A percentile compares a stretch with the other conserved stretches of the same genome.
phyloP scores from a whole-genome alignment of 2,329 filamentous ascomycete genomes.

The Ophiosphaerella herpotricha region DNA sequence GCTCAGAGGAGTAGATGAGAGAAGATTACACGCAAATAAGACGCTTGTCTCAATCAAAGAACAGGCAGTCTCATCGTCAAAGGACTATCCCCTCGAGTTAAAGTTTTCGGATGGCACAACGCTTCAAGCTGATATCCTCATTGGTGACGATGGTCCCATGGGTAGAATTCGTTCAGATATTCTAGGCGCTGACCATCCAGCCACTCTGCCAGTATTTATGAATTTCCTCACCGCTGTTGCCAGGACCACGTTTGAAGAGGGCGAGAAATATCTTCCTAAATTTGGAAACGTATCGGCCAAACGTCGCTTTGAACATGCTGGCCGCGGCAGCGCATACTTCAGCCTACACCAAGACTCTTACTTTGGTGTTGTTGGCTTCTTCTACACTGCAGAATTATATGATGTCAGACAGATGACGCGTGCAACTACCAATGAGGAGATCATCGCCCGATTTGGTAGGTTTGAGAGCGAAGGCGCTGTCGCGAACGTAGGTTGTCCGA shows the following conservation, averaged over 20 bases:
- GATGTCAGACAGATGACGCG: background rate
- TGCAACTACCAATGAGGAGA: background rate
- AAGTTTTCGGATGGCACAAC: background rate
- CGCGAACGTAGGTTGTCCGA: background rate
- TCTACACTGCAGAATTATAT: constrained; percentile 1
- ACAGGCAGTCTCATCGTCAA: background rate
- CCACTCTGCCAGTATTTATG: background rate
- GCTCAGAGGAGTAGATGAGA: background rate
- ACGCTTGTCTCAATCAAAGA: background rate
- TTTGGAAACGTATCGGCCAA: background rate
- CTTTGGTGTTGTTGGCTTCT: background rate
- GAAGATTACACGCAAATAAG: background rate
- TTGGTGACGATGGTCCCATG: background rate
- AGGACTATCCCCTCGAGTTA: background rate
- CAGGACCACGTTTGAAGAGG: background rate
- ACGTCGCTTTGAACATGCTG: constrained; percentile 1
- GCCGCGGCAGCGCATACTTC: background rate
- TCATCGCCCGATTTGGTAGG: background rate
- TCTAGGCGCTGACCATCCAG: background rate
- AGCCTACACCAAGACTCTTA: background rate
- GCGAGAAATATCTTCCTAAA: background rate
- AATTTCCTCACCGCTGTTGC: constrained; percentile 1
- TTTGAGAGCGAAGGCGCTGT: background rate
- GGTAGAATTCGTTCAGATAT: background rate
- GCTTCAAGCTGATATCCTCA: background rate